These are phyloP conservation scores for Gillenia trifoliata DNA, from an alignment of 306 rosid genomes.

Conservation along the genomic window DNA sequence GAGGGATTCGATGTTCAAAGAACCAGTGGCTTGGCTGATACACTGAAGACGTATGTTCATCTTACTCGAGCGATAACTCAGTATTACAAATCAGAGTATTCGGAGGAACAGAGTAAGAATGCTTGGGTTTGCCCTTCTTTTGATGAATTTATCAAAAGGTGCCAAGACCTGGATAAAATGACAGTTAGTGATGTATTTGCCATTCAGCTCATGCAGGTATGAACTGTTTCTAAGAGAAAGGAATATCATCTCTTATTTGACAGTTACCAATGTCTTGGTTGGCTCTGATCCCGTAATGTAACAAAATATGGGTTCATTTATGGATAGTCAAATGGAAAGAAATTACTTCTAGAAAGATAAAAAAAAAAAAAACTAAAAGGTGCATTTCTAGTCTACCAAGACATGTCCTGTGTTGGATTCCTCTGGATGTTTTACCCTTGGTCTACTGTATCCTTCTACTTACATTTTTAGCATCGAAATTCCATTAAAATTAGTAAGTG, in stretches of 20 bases:
- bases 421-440: too few relatives aligned
- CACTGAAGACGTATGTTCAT: constrained; percentile 82
- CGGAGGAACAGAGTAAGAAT: constrained; percentile 35
- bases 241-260: neutral
- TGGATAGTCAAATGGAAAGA: too few relatives aligned
- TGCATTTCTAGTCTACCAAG: too few relatives aligned
- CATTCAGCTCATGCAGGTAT: constrained; percentile 96
- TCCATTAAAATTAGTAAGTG: too few relatives aligned
- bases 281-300: neutral
- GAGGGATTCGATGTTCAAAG: constrained; percentile 97
- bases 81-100: constrained; percentile 50
- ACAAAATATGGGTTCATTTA: neutral
- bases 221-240: neutral
- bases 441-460: too few relatives aligned
- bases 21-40: constrained; percentile 77
- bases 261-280: neutral
- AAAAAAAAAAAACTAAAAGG: too few relatives aligned
- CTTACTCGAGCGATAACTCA: constrained; percentile 77
- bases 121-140: constrained; percentile 53
- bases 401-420: too few relatives aligned
- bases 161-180: constrained; percentile 77
- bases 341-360: too few relatives aligned
- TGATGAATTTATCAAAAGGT: constrained; percentile 60
- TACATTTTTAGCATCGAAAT: too few relatives aligned
- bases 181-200: constrained; percentile 90